Evolutionary conservation across 176 grass and related monocot genomes (phyloP).

Genomic region (Alopecurus myosuroides): DNA sequence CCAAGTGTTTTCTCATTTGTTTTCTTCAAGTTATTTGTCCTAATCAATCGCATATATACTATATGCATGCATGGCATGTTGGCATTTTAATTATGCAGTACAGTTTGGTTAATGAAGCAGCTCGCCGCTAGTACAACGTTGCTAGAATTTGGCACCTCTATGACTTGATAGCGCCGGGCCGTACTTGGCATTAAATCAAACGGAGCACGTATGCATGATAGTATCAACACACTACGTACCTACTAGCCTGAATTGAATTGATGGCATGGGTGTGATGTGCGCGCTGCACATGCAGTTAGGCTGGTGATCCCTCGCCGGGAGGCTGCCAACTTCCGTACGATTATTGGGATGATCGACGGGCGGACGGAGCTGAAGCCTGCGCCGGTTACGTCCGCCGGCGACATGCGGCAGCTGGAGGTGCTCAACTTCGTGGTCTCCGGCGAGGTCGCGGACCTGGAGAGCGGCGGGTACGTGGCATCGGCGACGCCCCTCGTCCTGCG

Average conservation of each 20-base stretch:
- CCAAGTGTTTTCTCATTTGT: too few species aligned
- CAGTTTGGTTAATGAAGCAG: background rate
- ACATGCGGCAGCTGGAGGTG: slow-evolving; percentile 12
- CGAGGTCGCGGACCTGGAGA: slow-evolving; percentile 1
- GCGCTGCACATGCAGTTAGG: slow-evolving; percentile 15
- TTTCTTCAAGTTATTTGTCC: background rate
- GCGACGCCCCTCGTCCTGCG: slow-evolving; percentile 7
- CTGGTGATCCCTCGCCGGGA: slow-evolving; percentile 42
- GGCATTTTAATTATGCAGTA: background rate
- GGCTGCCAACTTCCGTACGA: slow-evolving; percentile 36
- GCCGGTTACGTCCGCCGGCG: background rate
- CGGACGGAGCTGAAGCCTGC: slow-evolving; percentile 40
- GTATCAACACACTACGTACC: too few species aligned
- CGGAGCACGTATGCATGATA: background rate
- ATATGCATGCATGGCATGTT: background rate
- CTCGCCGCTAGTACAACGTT: background rate
- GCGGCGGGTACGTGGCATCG: background rate
- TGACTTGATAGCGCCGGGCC: background rate
- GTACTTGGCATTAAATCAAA: background rate
- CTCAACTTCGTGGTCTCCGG: background rate
- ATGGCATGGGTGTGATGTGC: background rate
- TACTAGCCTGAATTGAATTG: background rate
- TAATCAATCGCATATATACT: background rate
- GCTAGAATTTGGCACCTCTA: background rate
- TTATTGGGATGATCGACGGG: slow-evolving; percentile 42